Evolutionary conservation across 331 rosid species (phyloP), one percentile per base, ranked within the genome.

Genomic region (Cydonia oblonga): DNA sequence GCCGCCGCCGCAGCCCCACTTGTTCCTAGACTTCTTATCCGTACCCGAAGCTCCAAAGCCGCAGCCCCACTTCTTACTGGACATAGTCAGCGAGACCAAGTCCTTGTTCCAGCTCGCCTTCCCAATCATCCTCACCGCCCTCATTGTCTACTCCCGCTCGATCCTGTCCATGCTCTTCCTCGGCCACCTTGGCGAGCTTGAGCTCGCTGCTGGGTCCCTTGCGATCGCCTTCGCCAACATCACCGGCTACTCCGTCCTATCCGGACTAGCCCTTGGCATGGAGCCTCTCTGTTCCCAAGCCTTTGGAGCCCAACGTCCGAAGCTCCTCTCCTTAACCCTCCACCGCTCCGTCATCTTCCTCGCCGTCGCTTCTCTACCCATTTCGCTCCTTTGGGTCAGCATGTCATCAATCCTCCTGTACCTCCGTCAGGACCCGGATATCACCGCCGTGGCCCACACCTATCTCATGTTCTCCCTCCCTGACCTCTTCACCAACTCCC

Each of bases 221-320:
- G 96, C 97, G 69, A 93, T 93, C 51, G 98, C 98, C 9, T 91
- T 89, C 23, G 98, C 96, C 1, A 93, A 93, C 82, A 93, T 93
- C 75, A 93, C 91, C 0, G 96, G 96, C 9, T 91, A 93, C 64
- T 93, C 97, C 0, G 90, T 93, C 3, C 88, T 93, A 33, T 86
- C 96, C 0, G 98, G 98, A 2, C 77, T 93, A 0, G 87, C 98
- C 66, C 65, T 91, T 0, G 98, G 98, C 1, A 91, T 93, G 98
- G 97, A 91, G 58, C 97, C 98, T 0, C 90, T 93, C 3, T 93
- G 98, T 12, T 89, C 97, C 3, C 98, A 93, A 64, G 97, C 96
- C 81, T 93, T 88, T 68, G 97, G 98, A 1, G 98, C 98, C 0
- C 85, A 85, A 5, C 95, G 90, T 3, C 95, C 90, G 0, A 89